A percentile compares a stretch with the other conserved stretches of the same genome.
phyloP scores from a whole-genome alignment of 306 rosid species.

The Pueraria montana region DNA sequence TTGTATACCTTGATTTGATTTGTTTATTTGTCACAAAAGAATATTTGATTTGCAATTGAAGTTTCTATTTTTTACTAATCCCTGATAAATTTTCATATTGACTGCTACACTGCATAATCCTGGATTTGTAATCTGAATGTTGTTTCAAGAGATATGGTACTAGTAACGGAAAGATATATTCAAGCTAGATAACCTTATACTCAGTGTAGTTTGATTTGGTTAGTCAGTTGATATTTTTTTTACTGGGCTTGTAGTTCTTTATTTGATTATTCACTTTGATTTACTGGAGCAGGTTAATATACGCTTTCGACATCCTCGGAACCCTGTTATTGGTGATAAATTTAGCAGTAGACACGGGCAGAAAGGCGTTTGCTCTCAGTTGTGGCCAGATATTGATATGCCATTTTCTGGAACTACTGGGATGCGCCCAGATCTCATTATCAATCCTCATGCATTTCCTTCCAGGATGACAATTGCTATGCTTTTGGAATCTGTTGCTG shows the following conservation, averaged over 20 bases:
- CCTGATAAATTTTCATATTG: neutral
- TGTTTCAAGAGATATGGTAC: neutral
- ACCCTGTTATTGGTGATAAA: constrained; percentile 95
- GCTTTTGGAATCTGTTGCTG: constrained; percentile 98
- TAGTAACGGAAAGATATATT: neutral
- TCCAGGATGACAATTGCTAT: constrained; percentile 99
- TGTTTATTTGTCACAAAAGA: neutral
- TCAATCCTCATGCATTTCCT: constrained; percentile 99
- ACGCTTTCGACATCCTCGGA: constrained; percentile 93
- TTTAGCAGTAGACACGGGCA: constrained; percentile 99
- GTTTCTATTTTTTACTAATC: neutral
- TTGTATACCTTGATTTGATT: neutral
- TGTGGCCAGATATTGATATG: constrained; percentile 99
- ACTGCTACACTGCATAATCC: neutral
- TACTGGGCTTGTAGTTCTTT: constrained; percentile 25
- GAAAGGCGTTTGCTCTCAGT: constrained; percentile 99
- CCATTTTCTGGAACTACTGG: constrained; percentile 95
- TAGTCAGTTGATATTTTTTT: neutral
- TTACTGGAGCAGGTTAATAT: constrained; percentile 75
- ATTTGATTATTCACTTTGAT: constrained; percentile 5
- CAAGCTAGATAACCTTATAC: neutral
- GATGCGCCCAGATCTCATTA: constrained; percentile 98
- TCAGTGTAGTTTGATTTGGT: neutral
- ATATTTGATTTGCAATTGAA: neutral
- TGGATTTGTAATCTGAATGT: neutral